Conservation (phyloP, 345 rosid species). For the Gossypium mustelinum region DNA sequence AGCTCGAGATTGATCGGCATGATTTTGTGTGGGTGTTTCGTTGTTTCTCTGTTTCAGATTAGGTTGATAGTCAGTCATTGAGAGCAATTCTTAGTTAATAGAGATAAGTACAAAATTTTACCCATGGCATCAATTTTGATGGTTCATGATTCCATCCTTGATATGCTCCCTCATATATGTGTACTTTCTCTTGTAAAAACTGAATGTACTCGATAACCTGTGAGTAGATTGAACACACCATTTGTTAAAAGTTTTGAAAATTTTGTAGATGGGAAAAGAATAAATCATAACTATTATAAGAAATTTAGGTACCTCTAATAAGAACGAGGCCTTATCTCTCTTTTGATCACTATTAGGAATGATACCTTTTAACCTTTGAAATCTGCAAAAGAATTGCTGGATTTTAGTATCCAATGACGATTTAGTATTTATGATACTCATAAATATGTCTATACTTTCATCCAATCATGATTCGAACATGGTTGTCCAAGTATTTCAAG, state of each 20-base stretch:
- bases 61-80: neutral
- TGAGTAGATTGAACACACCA: constrained; percentile 6
- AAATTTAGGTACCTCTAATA: constrained; percentile 61
- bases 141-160: constrained; percentile 75
- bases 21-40: constrained; percentile 44
- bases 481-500: no score
- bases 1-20: constrained; percentile 36
- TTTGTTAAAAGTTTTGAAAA: neutral
- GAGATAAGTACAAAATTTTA: constrained; percentile 28
- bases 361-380: constrained; percentile 80
- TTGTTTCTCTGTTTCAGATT: constrained; percentile 46
- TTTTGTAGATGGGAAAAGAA: neutral
- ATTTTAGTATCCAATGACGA: neutral
- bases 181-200: constrained; percentile 77
- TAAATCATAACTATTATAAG: neutral
- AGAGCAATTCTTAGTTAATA: neutral
- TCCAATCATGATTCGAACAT: no score
- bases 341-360: constrained; percentile 92
- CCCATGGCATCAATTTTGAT: constrained; percentile 66
- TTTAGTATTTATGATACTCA: neutral
- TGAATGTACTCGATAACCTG: constrained; percentile 96
- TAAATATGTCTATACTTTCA: no score
- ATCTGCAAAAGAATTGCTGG: constrained; percentile 42
- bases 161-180: constrained; percentile 63
- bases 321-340: constrained; percentile 51